Conservation (phyloP, 306 rosid genomes). For the Mimosa bimucronata region DNA sequence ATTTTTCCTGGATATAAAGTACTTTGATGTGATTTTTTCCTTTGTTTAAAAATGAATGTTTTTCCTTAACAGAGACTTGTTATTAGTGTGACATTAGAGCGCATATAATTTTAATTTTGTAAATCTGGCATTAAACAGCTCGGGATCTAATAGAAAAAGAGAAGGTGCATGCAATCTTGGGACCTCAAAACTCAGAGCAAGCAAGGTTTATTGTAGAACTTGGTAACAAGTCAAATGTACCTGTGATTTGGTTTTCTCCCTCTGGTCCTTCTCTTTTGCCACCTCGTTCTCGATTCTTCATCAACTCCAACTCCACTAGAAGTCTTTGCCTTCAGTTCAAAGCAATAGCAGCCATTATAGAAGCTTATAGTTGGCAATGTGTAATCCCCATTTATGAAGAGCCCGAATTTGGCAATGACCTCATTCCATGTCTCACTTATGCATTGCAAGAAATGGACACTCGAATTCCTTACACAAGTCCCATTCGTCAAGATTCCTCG, state of each 20-base stretch:
- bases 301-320: neutral
- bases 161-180: slow-evolving; percentile 42
- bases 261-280: slow-evolving; percentile 48
- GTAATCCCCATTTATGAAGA: neutral
- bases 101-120: neutral
- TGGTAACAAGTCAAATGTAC: slow-evolving; percentile 32
- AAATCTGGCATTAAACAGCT: slow-evolving; percentile 17
- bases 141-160: slow-evolving; percentile 29
- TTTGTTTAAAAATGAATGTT: too few species aligned
- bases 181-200: slow-evolving; percentile 42
- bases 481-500: slow-evolving; percentile 20
- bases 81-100: too few species aligned
- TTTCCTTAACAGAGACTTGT: too few species aligned
- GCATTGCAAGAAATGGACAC: neutral
- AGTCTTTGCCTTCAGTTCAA: neutral
- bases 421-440: neutral
- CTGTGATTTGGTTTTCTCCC: slow-evolving; percentile 44
- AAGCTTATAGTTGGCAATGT: neutral
- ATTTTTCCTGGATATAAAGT: too few species aligned
- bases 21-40: too few species aligned
- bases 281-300: slow-evolving; percentile 2
- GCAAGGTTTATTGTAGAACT: slow-evolving; percentile 41
- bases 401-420: neutral
- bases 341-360: neutral
- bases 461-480: neutral